Percentiles rank a stretch among this genome's conserved stretches.
phyloP scores from a whole-genome alignment of 257 asterid genomes.

The Jasminum sambac region DNA sequence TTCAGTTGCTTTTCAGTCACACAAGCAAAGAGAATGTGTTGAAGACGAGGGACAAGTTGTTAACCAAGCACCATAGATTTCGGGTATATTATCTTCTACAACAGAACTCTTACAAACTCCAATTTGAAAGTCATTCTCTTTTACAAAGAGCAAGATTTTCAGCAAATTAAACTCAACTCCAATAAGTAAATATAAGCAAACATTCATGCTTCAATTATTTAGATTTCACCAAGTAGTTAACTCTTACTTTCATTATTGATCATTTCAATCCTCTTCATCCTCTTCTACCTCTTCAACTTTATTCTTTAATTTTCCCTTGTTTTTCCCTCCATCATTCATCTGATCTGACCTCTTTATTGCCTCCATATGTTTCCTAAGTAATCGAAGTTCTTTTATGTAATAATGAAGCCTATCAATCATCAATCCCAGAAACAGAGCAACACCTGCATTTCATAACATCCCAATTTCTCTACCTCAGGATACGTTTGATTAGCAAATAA shows the following conservation, averaged over 20 bases:
- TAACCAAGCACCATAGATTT: no score
- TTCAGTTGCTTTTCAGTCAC: no score
- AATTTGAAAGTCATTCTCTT: no score
- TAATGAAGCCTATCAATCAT: slow-evolving; percentile 87
- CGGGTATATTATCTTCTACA: no score
- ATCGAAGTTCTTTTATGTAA: slow-evolving; percentile 84
- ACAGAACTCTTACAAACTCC: no score
- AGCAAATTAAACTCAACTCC: no score
- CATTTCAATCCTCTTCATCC: background rate
- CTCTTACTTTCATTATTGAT: background rate
- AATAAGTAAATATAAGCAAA: slow-evolving; percentile 21
- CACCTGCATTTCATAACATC: slow-evolving; percentile 44
- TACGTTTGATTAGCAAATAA: slow-evolving; percentile 14
- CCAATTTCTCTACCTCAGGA: slow-evolving; percentile 5
- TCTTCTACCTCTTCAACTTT: slow-evolving; percentile 37
- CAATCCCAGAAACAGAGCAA: slow-evolving; percentile 57
- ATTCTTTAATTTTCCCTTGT: slow-evolving; percentile 40
- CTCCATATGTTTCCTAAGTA: slow-evolving; percentile 73
- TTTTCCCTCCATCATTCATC: slow-evolving; percentile 37
- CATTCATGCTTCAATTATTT: background rate
- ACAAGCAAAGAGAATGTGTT: no score
- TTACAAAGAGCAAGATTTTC: no score
- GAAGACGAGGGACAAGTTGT: no score
- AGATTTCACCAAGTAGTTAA: background rate
- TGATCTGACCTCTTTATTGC: slow-evolving; percentile 62